These are phyloP conservation scores for Penicillium sp. DNA, from an alignment of 2,329 filamentous ascomycete species.

Conservation along the genomic window DNA sequence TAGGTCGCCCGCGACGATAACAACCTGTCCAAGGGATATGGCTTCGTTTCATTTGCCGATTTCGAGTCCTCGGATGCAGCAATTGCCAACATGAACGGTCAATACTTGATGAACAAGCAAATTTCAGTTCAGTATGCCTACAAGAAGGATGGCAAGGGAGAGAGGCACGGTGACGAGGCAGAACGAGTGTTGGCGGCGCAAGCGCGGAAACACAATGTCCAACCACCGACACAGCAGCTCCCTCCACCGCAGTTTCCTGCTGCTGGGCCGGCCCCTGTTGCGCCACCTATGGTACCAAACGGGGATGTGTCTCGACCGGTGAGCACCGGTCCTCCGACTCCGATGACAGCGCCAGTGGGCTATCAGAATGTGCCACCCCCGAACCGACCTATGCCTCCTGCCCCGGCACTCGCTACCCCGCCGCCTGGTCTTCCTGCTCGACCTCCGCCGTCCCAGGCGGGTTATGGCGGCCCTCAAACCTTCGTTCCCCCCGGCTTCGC, in stretches of 20 bases:
- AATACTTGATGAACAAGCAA: slow-evolving; percentile 96
- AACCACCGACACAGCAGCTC: slow-evolving; percentile 69
- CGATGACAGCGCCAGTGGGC: slow-evolving; percentile 32
- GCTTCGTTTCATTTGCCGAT: slow-evolving; percentile 85
- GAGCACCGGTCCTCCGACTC: slow-evolving; percentile 24
- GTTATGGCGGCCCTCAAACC: slow-evolving; percentile 57
- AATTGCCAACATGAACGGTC: slow-evolving; percentile 86
- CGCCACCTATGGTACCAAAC: slow-evolving; percentile 43
- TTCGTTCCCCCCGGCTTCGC: slow-evolving; percentile 40
- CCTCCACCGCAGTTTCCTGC: slow-evolving; percentile 58
- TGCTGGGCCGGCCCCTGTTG: slow-evolving; percentile 35
- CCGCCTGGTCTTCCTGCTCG: slow-evolving; percentile 57
- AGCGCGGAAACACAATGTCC: slow-evolving; percentile 89
- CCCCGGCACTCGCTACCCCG: slow-evolving; percentile 41
- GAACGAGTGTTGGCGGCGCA: slow-evolving; percentile 87
- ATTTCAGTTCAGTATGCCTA: slow-evolving; percentile 96
- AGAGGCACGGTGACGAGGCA: slow-evolving; percentile 88
- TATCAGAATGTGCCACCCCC: slow-evolving; percentile 42
- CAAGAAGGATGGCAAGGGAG: slow-evolving; percentile 98
- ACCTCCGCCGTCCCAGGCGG: slow-evolving; percentile 62
- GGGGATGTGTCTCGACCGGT: slow-evolving; percentile 35
- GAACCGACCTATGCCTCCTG: slow-evolving; percentile 51
- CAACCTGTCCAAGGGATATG: slow-evolving; percentile 88
- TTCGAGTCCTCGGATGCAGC: slow-evolving; percentile 93
- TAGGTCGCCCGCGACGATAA: slow-evolving; percentile 75